Evolutionary conservation across 805 yeast genomes (phyloP).

Genomic region (Lachancea cidri): DNA sequence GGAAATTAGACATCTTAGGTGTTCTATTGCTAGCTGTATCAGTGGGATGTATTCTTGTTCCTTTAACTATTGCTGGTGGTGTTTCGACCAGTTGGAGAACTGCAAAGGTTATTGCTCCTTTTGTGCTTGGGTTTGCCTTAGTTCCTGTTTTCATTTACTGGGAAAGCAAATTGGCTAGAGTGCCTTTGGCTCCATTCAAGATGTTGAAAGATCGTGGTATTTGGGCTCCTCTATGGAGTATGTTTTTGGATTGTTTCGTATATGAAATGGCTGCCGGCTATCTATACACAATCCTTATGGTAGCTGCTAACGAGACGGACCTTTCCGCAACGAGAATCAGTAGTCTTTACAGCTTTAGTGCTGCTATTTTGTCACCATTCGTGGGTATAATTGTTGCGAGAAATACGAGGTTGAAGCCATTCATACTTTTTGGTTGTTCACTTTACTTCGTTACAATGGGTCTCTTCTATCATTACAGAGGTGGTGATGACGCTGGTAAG

Average conservation of each 20-base stretch:
- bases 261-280: slow-evolving; percentile 69
- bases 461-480: slow-evolving; percentile 43
- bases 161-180: slow-evolving; percentile 50
- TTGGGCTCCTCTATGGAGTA: slow-evolving; percentile 57
- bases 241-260: slow-evolving; percentile 52
- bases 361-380: slow-evolving; percentile 54
- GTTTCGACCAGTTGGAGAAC: slow-evolving; percentile 46
- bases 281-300: slow-evolving; percentile 60
- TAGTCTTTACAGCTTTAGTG: slow-evolving; percentile 57
- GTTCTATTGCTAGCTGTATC: slow-evolving; percentile 47
- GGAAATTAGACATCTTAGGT: slow-evolving; percentile 65
- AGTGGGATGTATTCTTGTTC: slow-evolving; percentile 57
- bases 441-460: slow-evolving; percentile 62
- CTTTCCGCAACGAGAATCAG: slow-evolving; percentile 53
- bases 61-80: slow-evolving; percentile 70
- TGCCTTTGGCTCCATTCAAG: slow-evolving; percentile 59
- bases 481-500: slow-evolving; percentile 42
- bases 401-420: slow-evolving; percentile 50
- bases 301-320: slow-evolving; percentile 51
- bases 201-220: slow-evolving; percentile 65
- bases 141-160: slow-evolving; percentile 53
- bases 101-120: slow-evolving; percentile 63
- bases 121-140: slow-evolving; percentile 58
- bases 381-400: slow-evolving; percentile 48
- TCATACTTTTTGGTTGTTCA: slow-evolving; percentile 51